phyloP scores from a whole-genome alignment of 768 basidiomycete genomes.

The Pleurotus eryngii region DNA sequence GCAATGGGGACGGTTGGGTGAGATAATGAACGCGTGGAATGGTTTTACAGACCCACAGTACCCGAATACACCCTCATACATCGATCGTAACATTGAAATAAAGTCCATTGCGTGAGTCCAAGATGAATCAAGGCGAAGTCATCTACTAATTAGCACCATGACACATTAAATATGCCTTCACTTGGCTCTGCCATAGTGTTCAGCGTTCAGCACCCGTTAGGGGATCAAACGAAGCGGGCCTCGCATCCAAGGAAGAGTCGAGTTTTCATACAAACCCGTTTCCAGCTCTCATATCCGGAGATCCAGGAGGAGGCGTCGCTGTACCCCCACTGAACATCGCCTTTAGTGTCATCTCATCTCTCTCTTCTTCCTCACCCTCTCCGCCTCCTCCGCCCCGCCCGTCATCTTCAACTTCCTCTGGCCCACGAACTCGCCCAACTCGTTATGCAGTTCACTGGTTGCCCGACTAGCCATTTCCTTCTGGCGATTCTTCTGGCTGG shows the following conservation, averaged over 20 bases:
- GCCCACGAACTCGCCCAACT: conserved; percentile 82
- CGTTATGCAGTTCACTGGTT: conserved; percentile 81
- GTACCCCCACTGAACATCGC: conserved; percentile 72
- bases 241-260: neutral
- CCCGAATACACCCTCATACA: too few species aligned
- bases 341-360: conserved; percentile 82
- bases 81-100: too few species aligned
- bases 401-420: conserved; percentile 93
- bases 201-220: too few species aligned
- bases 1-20: too few species aligned
- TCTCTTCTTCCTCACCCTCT: conserved; percentile 80
- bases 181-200: too few species aligned
- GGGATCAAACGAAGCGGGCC: too few species aligned
- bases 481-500: conserved; percentile 77
- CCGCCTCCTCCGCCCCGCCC: conserved; percentile 88
- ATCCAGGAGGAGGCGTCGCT: neutral
- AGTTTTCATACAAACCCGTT: neutral
- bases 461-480: conserved; percentile 61
- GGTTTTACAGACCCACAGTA: too few species aligned
- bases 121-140: too few species aligned
- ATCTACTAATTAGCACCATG: too few species aligned
- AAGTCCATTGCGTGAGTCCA: too few species aligned
- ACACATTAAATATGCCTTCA: too few species aligned
- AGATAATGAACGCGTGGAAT: too few species aligned
- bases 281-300: neutral